These are phyloP conservation scores for Globisporangium polare DNA, from an alignment of 352 stramenopile species.

Conservation along the genomic window DNA sequence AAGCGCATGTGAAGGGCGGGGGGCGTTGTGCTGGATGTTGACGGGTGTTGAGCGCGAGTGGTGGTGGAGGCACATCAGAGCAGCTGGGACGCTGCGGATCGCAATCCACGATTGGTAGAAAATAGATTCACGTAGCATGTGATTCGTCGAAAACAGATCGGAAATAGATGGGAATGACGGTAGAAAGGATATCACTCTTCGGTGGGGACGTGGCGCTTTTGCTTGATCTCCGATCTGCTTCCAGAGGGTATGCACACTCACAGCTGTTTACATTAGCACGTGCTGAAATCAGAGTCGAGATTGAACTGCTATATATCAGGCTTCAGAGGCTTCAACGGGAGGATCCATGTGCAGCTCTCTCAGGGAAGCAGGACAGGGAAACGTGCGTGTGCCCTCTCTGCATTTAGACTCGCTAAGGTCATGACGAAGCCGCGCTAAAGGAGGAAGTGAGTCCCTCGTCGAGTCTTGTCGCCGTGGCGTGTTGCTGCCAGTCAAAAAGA, in stretches of 20 bases:
- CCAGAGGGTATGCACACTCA: background rate
- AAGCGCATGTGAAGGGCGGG: constrained; percentile 2
- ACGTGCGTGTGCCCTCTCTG: no score
- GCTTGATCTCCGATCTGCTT: background rate
- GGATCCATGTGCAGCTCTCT: background rate
- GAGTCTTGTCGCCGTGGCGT: background rate
- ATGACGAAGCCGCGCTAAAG: no score
- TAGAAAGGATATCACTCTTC: constrained; percentile 2
- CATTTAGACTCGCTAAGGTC: no score
- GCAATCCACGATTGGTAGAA: constrained; percentile 12
- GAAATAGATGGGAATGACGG: constrained; percentile 1
- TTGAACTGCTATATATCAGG: background rate
- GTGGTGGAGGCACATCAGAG: constrained; percentile 6
- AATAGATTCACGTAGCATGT: background rate
- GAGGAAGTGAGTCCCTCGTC: background rate
- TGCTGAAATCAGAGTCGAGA: background rate
- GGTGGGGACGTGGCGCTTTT: background rate
- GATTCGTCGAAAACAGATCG: constrained; percentile 8
- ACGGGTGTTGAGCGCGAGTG: background rate
- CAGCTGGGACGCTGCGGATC: constrained; percentile 4
- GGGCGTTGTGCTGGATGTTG: background rate
- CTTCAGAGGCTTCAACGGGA: background rate
- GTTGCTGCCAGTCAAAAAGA: background rate
- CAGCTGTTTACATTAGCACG: background rate
- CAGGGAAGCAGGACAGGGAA: no score